phyloP scores from a whole-genome alignment of 2,329 filamentous ascomycete genomes.

The Elsinoe batatas region DNA sequence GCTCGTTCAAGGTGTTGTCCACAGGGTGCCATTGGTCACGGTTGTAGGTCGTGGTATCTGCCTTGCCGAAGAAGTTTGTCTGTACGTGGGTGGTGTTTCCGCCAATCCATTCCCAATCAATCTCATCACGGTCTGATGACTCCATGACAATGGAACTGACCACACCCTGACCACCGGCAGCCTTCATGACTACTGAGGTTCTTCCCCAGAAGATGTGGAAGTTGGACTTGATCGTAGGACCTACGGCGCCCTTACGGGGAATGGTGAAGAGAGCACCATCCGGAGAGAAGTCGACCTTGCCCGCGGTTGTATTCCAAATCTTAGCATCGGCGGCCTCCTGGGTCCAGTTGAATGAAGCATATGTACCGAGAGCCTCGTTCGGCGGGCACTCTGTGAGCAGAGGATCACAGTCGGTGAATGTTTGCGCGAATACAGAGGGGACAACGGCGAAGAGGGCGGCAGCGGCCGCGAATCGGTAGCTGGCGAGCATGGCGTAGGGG shows the following conservation, averaged over 20 bases:
- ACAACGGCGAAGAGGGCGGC: conserved; percentile 27
- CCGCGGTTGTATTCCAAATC: conserved; percentile 48
- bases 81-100: conserved; percentile 52
- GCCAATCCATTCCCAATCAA: conserved; percentile 79
- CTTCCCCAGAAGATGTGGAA: conserved; percentile 84
- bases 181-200: conserved; percentile 68
- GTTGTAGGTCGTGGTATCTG: conserved; percentile 55
- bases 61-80: conserved; percentile 71
- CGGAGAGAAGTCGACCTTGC: conserved; percentile 47
- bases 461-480: conserved; percentile 9
- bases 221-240: conserved; percentile 65
- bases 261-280: conserved; percentile 61
- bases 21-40: conserved; percentile 55
- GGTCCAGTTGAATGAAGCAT: conserved; percentile 56
- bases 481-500: conserved; percentile 6
- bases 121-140: conserved; percentile 75
- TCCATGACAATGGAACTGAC: conserved; percentile 75
- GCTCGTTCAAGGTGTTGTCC: conserved; percentile 46
- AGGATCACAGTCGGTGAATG: conserved; percentile 68
- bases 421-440: conserved; percentile 55
- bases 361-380: conserved; percentile 59
- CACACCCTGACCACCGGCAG: conserved; percentile 63
- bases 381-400: conserved; percentile 58
- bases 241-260: conserved; percentile 52
- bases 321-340: conserved; percentile 29